Percentiles rank a stretch among this genome's conserved stretches.
Evolutionary conservation across 2,329 filamentous ascomycete species (phyloP).

Genomic region (Phyllosticta ampelicida): DNA sequence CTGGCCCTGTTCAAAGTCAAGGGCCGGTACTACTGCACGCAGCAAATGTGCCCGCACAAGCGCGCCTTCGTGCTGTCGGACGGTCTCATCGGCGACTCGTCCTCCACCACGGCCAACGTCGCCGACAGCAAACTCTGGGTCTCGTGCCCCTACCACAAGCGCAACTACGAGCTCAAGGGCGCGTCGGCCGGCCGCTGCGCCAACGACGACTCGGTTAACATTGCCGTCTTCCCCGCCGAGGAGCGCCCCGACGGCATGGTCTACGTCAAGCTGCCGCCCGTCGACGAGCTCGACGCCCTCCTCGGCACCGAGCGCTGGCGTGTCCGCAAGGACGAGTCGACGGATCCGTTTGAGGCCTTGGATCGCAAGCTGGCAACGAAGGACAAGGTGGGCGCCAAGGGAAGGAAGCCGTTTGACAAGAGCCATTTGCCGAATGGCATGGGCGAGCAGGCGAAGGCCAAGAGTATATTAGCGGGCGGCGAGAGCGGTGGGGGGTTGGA

Average conservation of each 20-base stretch:
- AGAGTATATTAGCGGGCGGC: constrained; percentile 35
- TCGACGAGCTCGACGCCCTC: constrained; percentile 68
- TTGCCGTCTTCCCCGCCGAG: constrained; percentile 72
- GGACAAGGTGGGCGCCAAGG: constrained; percentile 43
- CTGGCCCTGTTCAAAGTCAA: constrained; percentile 76
- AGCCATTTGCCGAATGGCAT: constrained; percentile 36
- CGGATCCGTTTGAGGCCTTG: constrained; percentile 44
- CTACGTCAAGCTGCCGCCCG: constrained; percentile 68
- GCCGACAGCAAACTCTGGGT: constrained; percentile 62
- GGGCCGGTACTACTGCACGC: constrained; percentile 71
- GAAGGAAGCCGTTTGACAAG: constrained; percentile 15
- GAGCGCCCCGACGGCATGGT: constrained; percentile 65
- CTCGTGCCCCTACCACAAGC: constrained; percentile 80
- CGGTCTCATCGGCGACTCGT: constrained; percentile 60
- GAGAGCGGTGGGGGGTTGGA: constrained; percentile 36
- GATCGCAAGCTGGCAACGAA: constrained; percentile 41
- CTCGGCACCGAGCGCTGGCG: constrained; percentile 71
- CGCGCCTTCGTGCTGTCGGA: constrained; percentile 83
- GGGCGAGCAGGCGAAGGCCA: constrained; percentile 34
- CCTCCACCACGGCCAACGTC: constrained; percentile 23
- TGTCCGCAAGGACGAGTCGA: constrained; percentile 59
- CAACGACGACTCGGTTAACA: constrained; percentile 64
- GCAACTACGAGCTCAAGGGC: constrained; percentile 69
- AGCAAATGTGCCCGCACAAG: constrained; percentile 94
- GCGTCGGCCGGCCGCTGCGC: constrained; percentile 57